Percentiles rank a stretch among this genome's conserved stretches.
phyloP scores from a whole-genome alignment of 2,329 filamentous ascomycete genomes.

The Capronia coronata region DNA sequence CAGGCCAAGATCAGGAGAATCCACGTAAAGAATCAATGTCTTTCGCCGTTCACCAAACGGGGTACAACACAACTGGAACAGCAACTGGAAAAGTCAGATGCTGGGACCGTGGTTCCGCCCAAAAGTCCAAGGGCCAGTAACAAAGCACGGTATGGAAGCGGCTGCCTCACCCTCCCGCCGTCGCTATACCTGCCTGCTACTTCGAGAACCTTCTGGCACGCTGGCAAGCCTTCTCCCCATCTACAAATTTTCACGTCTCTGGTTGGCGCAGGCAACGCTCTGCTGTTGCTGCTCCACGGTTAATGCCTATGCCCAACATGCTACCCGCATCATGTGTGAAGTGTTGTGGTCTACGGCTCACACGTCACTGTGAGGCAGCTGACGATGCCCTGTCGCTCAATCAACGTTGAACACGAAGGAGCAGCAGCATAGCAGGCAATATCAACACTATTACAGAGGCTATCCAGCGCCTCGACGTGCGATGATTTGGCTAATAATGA shows the following conservation, averaged over 20 bases:
- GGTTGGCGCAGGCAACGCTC: no score
- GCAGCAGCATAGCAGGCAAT: neutral
- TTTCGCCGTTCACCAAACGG: neutral
- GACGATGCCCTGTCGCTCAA: neutral
- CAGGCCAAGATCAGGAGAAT: neutral
- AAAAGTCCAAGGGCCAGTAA: slow-evolving; percentile 3
- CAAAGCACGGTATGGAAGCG: neutral
- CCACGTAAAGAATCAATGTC: neutral
- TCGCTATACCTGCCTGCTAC: neutral
- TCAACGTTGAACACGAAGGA: neutral
- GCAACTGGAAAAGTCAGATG: neutral
- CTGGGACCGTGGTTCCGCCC: neutral
- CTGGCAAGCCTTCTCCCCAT: no score
- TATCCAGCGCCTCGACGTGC: no score
- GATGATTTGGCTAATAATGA: no score
- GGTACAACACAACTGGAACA: neutral
- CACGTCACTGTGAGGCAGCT: neutral
- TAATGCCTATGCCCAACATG: no score
- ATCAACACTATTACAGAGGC: no score
- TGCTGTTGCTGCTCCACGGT: neutral
- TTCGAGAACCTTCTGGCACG: slow-evolving; percentile 14
- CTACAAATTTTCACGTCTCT: neutral
- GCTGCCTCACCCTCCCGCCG: neutral
- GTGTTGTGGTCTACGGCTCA: neutral
- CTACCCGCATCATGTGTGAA: no score